phyloP scores from a whole-genome alignment of 495 filamentous ascomycete genomes.

The Tuber calosporum region DNA sequence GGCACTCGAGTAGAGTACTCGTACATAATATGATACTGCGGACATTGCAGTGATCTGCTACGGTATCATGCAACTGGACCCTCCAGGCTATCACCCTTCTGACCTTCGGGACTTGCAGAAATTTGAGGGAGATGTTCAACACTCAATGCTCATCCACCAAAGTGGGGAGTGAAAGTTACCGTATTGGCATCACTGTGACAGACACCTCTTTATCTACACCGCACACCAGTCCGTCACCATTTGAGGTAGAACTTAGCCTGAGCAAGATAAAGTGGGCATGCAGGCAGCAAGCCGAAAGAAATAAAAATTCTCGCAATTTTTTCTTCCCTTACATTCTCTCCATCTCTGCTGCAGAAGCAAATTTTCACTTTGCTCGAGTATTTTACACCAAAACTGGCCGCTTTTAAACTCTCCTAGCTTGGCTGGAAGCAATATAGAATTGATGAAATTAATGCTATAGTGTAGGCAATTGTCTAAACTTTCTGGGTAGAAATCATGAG shows the following conservation, averaged over 20 bases:
- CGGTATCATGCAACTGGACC: background rate
- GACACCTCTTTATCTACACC: background rate
- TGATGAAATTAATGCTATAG: too few relatives aligned
- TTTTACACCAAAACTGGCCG: too few relatives aligned
- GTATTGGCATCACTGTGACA: background rate
- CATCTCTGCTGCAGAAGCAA: background rate
- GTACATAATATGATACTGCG: background rate
- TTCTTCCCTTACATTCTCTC: background rate
- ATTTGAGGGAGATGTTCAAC: background rate
- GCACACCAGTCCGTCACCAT: constrained; percentile 1
- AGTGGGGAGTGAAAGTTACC: background rate
- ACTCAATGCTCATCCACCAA: background rate
- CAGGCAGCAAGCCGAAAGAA: background rate
- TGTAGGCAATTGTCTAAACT: too few relatives aligned
- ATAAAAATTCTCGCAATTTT: background rate
- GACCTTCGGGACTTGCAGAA: background rate
- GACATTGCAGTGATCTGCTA: background rate
- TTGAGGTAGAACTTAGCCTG: background rate
- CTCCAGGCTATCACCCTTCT: background rate
- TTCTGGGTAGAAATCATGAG: too few relatives aligned
- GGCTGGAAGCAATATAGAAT: too few relatives aligned
- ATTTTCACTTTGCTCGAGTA: background rate
- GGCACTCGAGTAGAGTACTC: too few relatives aligned
- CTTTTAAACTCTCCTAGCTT: too few relatives aligned
- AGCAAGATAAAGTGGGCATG: constrained; percentile 1